Evolutionary conservation across 148 eudicot genomes (phyloP).

Genomic region (Salicornia ramosissima): DNA sequence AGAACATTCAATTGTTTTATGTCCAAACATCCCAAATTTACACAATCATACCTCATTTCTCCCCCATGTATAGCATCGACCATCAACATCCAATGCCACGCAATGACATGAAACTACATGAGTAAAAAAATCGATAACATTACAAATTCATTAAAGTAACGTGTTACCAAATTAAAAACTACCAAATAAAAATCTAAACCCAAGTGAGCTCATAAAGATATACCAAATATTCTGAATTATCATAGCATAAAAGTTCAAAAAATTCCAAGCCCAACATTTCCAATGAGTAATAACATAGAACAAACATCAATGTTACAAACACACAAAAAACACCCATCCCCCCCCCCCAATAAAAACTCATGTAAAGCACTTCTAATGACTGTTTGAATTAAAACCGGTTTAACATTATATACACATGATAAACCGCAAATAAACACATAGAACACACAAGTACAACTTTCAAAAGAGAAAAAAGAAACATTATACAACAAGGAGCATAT

Average conservation of each 20-base stretch:
- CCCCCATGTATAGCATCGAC: slow-evolving; percentile 98
- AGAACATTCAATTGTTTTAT: neutral
- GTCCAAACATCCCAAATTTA: slow-evolving; percentile 2
- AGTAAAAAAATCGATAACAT: slow-evolving; percentile 17
- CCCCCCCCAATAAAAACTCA: neutral
- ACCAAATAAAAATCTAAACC: neutral
- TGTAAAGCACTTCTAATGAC: neutral
- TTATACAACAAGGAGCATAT: too few species aligned
- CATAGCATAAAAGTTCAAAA: neutral
- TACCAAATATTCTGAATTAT: neutral
- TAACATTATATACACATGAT: neutral
- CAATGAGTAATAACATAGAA: too few species aligned
- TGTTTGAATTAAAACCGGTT: neutral
- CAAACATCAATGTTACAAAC: neutral
- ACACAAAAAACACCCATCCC: neutral
- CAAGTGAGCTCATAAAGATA: neutral
- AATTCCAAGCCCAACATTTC: neutral
- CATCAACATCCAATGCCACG: slow-evolving; percentile 91
- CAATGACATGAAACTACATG: slow-evolving; percentile 89
- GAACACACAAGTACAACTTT: neutral
- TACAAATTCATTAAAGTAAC: neutral
- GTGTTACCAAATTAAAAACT: neutral
- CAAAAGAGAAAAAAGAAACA: too few species aligned
- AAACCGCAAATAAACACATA: neutral
- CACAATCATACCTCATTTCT: slow-evolving; percentile 69